Percentiles rank a stretch among this genome's conserved stretches.
Evolutionary conservation across 2,329 filamentous ascomycete genomes (phyloP).

Genomic region (Neonectria hederae): DNA sequence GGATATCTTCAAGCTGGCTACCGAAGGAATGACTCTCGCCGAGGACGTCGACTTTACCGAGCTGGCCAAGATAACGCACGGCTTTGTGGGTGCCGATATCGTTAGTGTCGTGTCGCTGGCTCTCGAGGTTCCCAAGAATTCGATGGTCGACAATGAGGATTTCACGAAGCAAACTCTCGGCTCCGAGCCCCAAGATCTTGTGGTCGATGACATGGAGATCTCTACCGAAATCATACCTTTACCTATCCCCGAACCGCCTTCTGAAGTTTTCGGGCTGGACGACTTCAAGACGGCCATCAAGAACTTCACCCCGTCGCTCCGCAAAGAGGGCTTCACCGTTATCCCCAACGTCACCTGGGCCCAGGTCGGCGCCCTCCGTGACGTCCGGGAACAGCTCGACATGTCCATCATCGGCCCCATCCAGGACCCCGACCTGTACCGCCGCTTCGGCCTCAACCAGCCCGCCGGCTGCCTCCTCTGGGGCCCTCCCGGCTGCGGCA

Average conservation of each 20-base stretch:
- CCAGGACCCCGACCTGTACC: conserved; percentile 80
- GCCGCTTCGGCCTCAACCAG: conserved; percentile 78
- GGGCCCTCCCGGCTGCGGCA: conserved; percentile 96
- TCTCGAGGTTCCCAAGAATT: conserved; percentile 49
- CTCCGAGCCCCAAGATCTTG: conserved; percentile 3
- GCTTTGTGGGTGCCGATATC: conserved; percentile 92
- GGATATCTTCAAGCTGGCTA: conserved; percentile 79
- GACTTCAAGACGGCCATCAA: conserved; percentile 81
- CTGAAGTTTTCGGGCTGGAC: conserved; percentile 40
- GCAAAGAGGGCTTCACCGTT: conserved; percentile 90
- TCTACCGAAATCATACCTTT: neutral
- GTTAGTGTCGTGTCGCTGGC: conserved; percentile 67
- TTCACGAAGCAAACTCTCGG: neutral
- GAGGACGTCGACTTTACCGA: conserved; percentile 76
- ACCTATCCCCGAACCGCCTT: conserved; percentile 7
- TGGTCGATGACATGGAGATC: conserved; percentile 33
- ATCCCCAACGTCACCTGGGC: conserved; percentile 94
- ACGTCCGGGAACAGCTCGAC: conserved; percentile 82
- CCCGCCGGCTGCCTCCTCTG: conserved; percentile 92
- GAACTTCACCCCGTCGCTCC: conserved; percentile 71
- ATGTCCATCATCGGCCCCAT: conserved; percentile 92
- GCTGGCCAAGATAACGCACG: conserved; percentile 86
- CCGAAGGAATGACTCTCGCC: conserved; percentile 70
- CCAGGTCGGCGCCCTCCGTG: conserved; percentile 85
- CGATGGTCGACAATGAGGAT: conserved; percentile 36